Evolutionary conservation across 2,329 filamentous ascomycete species (phyloP).

Genomic region (Claviceps sp.): DNA sequence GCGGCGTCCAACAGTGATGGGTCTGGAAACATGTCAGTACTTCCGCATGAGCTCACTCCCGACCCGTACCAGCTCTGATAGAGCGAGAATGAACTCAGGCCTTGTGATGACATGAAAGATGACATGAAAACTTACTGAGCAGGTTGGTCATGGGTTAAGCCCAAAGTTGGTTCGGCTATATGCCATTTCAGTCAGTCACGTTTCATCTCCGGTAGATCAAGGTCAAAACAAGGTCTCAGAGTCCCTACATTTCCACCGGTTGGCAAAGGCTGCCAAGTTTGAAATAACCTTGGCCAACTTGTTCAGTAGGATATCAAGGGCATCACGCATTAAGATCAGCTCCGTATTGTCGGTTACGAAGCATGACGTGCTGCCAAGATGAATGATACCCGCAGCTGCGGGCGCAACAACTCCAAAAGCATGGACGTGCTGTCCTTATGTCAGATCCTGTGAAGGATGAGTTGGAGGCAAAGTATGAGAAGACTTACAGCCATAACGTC

Average conservation of each 20-base stretch:
- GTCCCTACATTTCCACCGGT: conserved; percentile 49
- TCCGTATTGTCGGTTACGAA: conserved; percentile 61
- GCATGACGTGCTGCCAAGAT: conserved; percentile 39
- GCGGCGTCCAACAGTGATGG: conserved; percentile 10
- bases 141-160: conserved; percentile 64
- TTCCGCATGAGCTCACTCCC: neutral
- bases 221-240: conserved; percentile 2
- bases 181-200: neutral
- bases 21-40: conserved; percentile 5
- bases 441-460: conserved; percentile 11
- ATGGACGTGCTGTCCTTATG: conserved; percentile 44
- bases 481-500: conserved; percentile 44
- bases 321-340: conserved; percentile 51
- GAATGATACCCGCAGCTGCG: conserved; percentile 70
- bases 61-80: neutral
- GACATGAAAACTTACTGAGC: conserved; percentile 25
- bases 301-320: conserved; percentile 59
- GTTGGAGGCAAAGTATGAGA: neutral
- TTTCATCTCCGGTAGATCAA: neutral
- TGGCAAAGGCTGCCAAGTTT: conserved; percentile 60
- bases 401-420: conserved; percentile 63
- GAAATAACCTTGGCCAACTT: conserved; percentile 70
- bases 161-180: conserved; percentile 44
- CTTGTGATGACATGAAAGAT: neutral
- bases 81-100: neutral